Evolutionary conservation across 78 protist species (phyloP).

Genomic region (Dictyostelium capitatum): DNA sequence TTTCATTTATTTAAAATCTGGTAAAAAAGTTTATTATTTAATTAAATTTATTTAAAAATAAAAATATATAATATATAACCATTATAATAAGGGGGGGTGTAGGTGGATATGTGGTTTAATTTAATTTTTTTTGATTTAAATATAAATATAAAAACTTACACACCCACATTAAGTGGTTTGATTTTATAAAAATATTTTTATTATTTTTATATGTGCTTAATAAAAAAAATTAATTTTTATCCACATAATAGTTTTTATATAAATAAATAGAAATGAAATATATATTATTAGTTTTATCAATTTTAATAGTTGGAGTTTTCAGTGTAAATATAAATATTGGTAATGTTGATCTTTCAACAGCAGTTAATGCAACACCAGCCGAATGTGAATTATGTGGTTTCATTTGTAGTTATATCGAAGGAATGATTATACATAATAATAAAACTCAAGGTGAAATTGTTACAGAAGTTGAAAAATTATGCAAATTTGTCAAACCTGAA

Average conservation of each 20-base stretch:
- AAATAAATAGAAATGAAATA: background rate
- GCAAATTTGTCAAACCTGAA: background rate
- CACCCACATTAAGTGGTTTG: too few relatives aligned
- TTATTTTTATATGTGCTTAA: too few relatives aligned
- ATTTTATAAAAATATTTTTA: too few relatives aligned
- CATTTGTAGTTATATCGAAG: background rate
- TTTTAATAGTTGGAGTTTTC: background rate
- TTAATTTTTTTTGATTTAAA: too few relatives aligned
- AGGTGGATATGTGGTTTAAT: too few relatives aligned
- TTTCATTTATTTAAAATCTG: constrained; percentile 21
- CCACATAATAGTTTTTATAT: background rate
- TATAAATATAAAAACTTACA: too few relatives aligned
- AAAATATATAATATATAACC: background rate
- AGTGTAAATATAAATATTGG: background rate
- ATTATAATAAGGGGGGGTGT: background rate
- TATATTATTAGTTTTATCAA: background rate
- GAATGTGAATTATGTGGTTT: background rate
- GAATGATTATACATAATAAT: background rate
- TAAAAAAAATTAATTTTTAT: too few relatives aligned
- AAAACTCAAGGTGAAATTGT: constrained; percentile 1
- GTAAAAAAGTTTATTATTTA: constrained; percentile 42
- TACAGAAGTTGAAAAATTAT: background rate
- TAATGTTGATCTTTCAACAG: background rate
- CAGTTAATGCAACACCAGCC: background rate
- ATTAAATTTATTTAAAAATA: constrained; percentile 41